Evolutionary conservation across 2,329 filamentous ascomycete species (phyloP), one percentile per base, ranked within the genome.

Genomic region (Westerdykella ornata): DNA sequence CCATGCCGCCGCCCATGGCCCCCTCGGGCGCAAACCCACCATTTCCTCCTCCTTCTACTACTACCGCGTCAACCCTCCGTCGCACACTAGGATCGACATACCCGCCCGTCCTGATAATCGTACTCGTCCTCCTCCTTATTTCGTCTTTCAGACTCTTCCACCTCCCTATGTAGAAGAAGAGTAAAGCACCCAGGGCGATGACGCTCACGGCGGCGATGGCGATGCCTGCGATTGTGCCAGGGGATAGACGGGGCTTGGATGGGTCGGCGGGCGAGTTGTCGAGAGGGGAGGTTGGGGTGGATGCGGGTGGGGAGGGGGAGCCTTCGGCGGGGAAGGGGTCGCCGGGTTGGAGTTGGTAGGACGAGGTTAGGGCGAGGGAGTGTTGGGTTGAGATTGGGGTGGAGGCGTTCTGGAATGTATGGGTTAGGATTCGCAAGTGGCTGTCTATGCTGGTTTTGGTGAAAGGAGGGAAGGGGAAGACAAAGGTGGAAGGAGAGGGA

Each of bases 141-240:
- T 60, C 56, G 12, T 57, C 47, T 37, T 51, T 48, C 1, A 60
- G 46, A 8, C 44, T 45, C 12, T 49, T 49, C 19, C 49, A 46
- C 15, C 54, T 47, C 36, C 56, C 52, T 41, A 59, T 56, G 45
- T 54, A 59, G 48, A 57, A 60, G 49, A 59, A 52, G 5, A 59
- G 46, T 0, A 55, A 42, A 7, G 49, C 54, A 3, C 42, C 53
- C 0, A 59, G 47, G 12, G 55, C 30, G 2, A 59, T 12, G 6
- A 53, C 47, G 16, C 42, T 35, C 4, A 59, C 36, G 4, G 75
- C 80, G 31, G 77, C 80, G 32, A 80, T 70, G 68, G 75, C 83
- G 62, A 85, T 70, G 1, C 68, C 70, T 1, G 60, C 68, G 17
- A 72, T 69, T 2, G 66, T 63, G 18, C 67, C 68, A 5, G 49